A percentile compares a stretch with the other conserved stretches of the same genome.
Conservation (phyloP, 1,284 basidiomycete genomes). For the Heterobasidion parviporum region DNA sequence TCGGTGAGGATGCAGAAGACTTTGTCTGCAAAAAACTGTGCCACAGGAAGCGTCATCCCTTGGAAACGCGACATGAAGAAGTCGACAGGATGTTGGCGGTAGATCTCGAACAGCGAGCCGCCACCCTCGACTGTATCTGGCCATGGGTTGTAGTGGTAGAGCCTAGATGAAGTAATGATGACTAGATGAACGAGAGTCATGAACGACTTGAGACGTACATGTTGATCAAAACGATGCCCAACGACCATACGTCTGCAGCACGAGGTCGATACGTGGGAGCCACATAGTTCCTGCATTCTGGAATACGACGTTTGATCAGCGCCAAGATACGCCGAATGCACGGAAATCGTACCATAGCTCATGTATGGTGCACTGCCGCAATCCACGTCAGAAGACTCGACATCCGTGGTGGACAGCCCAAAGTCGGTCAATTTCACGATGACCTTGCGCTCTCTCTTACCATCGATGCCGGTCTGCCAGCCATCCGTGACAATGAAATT, state of each 20-base stretch:
- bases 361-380: conserved; percentile 99
- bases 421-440: conserved; percentile 96
- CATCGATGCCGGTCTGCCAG: conserved; percentile 43
- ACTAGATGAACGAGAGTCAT: background rate
- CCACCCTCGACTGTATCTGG: conserved; percentile 79
- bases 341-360: conserved; percentile 72
- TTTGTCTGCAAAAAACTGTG: conserved; percentile 76
- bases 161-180: conserved; percentile 35
- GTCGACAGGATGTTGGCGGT: conserved; percentile 68
- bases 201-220: conserved; percentile 46
- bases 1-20: conserved; percentile 82
- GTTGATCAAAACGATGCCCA: conserved; percentile 98
- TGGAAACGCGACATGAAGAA: conserved; percentile 91
- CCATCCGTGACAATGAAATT: conserved; percentile 92
- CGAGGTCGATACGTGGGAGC: conserved; percentile 89
- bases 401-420: conserved; percentile 87
- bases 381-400: conserved; percentile 91
- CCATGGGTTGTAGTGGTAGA: conserved; percentile 99
- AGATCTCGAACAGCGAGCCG: conserved; percentile 80
- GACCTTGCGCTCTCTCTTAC: conserved; percentile 64
- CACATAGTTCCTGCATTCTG: conserved; percentile 96
- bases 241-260: conserved; percentile 97
- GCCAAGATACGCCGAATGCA: conserved; percentile 5
- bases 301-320: conserved; percentile 5
- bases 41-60: conserved; percentile 85